Conservation (phyloP, 495 filamentous ascomycete genomes). For the Hypoxylon subgilvum region DNA sequence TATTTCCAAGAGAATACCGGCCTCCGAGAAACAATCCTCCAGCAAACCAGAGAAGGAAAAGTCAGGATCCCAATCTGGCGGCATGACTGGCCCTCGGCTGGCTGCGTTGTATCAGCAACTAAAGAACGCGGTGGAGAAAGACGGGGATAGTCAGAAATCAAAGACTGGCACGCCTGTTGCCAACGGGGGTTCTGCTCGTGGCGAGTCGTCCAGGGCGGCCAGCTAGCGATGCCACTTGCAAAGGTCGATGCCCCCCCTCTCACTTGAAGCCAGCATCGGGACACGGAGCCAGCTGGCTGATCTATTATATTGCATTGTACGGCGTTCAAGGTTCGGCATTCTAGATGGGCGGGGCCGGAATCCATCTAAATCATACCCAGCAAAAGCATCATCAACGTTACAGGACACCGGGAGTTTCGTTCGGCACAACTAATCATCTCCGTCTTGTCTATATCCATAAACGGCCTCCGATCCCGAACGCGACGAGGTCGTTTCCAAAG, state of each 20-base stretch:
- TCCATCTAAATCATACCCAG: constrained; percentile 43
- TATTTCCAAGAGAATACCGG: constrained; percentile 44
- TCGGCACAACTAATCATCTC: constrained; percentile 29
- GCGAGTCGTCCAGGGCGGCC: constrained; percentile 31
- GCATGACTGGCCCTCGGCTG: constrained; percentile 42
- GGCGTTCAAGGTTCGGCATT: constrained; percentile 42
- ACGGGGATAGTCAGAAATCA: constrained; percentile 29
- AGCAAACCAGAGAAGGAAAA: constrained; percentile 36
- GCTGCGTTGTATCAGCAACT: constrained; percentile 41
- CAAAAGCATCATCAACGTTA: constrained; percentile 42
- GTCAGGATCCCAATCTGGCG: constrained; percentile 25
- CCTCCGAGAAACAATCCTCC: constrained; percentile 40
- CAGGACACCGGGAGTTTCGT: constrained; percentile 40
- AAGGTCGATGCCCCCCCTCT: background rate
- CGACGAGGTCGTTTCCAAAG: constrained; percentile 8
- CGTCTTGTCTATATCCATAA: constrained; percentile 31
- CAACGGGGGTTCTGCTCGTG: constrained; percentile 34
- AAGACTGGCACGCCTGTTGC: constrained; percentile 30
- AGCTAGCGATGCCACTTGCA: constrained; percentile 7
- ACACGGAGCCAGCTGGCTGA: constrained; percentile 1
- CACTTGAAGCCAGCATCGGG: background rate
- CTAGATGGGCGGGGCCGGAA: constrained; percentile 41
- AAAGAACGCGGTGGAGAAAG: constrained; percentile 34
- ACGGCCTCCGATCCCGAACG: constrained; percentile 10
- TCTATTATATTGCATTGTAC: constrained; percentile 40